These are phyloP conservation scores for Diaporthe vaccinii DNA, from an alignment of 2,329 filamentous ascomycete genomes.

Conservation along the genomic window DNA sequence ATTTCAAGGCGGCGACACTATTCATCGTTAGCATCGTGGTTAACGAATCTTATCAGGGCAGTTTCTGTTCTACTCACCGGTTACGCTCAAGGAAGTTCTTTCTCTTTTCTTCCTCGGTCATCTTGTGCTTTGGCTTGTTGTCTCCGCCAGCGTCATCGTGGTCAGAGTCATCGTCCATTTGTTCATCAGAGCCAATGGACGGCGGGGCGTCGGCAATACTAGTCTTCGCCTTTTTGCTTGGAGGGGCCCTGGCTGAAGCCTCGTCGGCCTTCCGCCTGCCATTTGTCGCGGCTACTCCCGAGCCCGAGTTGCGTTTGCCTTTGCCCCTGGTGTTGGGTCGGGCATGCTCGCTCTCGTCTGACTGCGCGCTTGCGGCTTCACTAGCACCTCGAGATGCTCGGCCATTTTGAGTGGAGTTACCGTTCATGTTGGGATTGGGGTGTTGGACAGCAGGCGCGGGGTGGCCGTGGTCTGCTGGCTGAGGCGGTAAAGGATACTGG, in stretches of 20 bases:
- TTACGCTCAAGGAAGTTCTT: constrained; percentile 98
- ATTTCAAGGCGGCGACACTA: constrained; percentile 96
- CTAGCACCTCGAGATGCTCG: constrained; percentile 69
- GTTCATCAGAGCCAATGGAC: constrained; percentile 48
- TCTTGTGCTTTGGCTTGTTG: constrained; percentile 78
- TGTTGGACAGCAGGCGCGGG: constrained; percentile 53
- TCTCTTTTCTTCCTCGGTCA: constrained; percentile 98
- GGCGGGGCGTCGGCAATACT: constrained; percentile 51
- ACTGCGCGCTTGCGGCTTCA: constrained; percentile 77
- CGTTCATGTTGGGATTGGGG: constrained; percentile 63
- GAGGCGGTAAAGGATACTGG: constrained; percentile 60
- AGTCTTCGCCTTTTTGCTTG: constrained; percentile 79
- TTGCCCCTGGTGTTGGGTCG: constrained; percentile 76
- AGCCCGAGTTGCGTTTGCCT: constrained; percentile 74
- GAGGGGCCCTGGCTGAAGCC: constrained; percentile 70
- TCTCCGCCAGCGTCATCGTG: constrained; percentile 70
- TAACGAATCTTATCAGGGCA: background rate
- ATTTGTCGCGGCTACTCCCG: constrained; percentile 60
- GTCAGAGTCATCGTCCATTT: constrained; percentile 57
- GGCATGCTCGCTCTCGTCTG: constrained; percentile 79
- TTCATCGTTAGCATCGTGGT: background rate
- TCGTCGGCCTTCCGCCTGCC: constrained; percentile 86
- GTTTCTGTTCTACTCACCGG: constrained; percentile 71
- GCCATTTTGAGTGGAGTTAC: constrained; percentile 56
- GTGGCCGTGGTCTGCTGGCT: constrained; percentile 64